Evolutionary conservation across 805 yeast species (phyloP), one percentile per base, ranked within the genome.

Genomic region (Cyberlindnera japonica): DNA sequence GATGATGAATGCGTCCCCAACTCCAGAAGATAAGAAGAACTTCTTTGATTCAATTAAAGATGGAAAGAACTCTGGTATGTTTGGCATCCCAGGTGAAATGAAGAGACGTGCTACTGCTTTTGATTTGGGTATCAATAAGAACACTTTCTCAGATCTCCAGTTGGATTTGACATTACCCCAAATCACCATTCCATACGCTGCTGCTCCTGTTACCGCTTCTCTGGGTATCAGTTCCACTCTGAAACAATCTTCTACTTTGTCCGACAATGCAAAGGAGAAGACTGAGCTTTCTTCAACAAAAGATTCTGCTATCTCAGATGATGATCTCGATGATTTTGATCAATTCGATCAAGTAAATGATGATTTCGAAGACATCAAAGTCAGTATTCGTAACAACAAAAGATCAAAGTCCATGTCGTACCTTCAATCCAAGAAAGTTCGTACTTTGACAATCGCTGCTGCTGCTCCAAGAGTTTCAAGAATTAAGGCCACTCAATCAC

Each of bases 391-490:
- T 41, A 62, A 35, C 40, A 74, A 70, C 44, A 74, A 80, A 55
- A 67, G 87, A 51, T 79, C 86, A 12, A 80, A 80, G 57, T 79
- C 85, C 13, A 70, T 57, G 77, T 75, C 82, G 26, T 77, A 74
- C 51, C 61, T 79, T 40, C 67, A 73, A 34, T 63, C 68, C 45
- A 79, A 79, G 58, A 75, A 73, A 57, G 63, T 71, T 33, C 68
- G 68, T 18, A 45, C 60, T 14, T 29, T 57, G 33, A 83, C 91
- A 12, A 87, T 87, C 15, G 91, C 91, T 17, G 89, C 89, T 11
- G 88, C 87, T 19, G 86, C 91, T 24, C 93, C 93, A 42, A 69
- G 91, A 54, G 75, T 83, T 10, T 81, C 88, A n/a, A 75, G 77
- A 48, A 68, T 75, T 24, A 72, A 80, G 5, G 63, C 74, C 38